Base-by-base conservation (phyloP, 2,329 filamentous ascomycete genomes). In the Endothia cerciana region DNA sequence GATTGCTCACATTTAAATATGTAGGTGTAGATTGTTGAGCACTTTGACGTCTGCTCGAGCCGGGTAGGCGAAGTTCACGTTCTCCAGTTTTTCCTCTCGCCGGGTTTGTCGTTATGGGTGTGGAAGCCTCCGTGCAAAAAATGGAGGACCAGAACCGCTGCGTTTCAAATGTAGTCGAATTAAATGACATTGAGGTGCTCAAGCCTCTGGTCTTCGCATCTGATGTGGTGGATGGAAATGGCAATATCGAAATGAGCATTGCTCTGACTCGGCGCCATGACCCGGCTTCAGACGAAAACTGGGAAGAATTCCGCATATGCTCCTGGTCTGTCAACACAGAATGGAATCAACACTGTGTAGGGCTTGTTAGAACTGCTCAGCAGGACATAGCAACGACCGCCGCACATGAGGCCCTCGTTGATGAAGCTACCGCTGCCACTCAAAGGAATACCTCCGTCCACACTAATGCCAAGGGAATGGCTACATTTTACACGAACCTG, bases 31-130 rank as follows among this genome's bases (percentile, higher is more conserved):
- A 41, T 83, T 74, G 30, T 81, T 82, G 22, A 86, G 76, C 51
- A 86, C 82, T 63, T 84, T 78, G 62, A 57, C 79, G 77, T 22
- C 82, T 76, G 65, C 83, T 75, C 36, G 76, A 64, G 65, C 82
- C 74, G 69, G 90, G 71, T 93, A 94, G 1, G 89, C 84, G 72
- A 93, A 93, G 30, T 82, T 85, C 28, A 93, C 83, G 56, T 87
- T 80, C 13, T 86, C 77, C 30, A 93, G 81, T 87, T 41, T 87
- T 85, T 71, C 85, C 87, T 36, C 78, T 85, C 43, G 79, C 83
- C 1, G 86, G 82, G 2, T 84, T 81, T 62, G 72, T 86, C 3
- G 78, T 80, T 36, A 84, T 88, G 81, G 81, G 78, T 0, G 69
- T 83, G 0, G 83, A 85, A 69, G 83, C 82, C 2, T 78, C 77